Percentiles rank a stretch among this genome's conserved stretches.
Conservation (phyloP, 305 asterid species). For the Solanum hybrid region DNA sequence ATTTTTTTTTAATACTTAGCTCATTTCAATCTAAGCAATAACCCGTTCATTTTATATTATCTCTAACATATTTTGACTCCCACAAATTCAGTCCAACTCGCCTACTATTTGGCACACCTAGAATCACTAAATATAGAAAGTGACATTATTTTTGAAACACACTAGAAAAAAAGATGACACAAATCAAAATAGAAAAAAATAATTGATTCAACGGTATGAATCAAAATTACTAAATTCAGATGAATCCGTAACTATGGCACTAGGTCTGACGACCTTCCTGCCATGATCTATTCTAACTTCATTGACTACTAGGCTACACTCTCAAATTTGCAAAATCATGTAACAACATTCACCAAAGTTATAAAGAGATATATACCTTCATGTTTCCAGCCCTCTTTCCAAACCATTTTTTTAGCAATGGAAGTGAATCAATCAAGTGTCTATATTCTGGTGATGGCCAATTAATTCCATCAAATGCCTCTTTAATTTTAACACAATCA, state of each 20-base stretch:
- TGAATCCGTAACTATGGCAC: not conserved
- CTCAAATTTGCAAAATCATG: not conserved
- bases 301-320: not conserved
- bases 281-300: not conserved
- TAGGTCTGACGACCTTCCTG: not conserved
- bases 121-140: not conserved
- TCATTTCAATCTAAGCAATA: not conserved
- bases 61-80: not conserved
- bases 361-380: not conserved
- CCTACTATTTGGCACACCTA: not conserved
- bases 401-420: not conserved
- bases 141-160: not conserved
- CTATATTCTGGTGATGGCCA: not conserved
- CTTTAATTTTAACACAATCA: not conserved
- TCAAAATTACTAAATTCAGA: not conserved
- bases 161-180: not conserved
- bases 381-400: not conserved
- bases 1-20: not conserved
- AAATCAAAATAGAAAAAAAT: too few species aligned
- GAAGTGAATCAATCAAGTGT: not conserved
- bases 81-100: not conserved
- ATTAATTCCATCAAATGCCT: not conserved
- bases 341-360: not conserved
- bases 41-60: not conserved
- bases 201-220: not conserved